Base-by-base conservation (phyloP, 2,329 filamentous ascomycete species). In the Fusarium hostae region DNA sequence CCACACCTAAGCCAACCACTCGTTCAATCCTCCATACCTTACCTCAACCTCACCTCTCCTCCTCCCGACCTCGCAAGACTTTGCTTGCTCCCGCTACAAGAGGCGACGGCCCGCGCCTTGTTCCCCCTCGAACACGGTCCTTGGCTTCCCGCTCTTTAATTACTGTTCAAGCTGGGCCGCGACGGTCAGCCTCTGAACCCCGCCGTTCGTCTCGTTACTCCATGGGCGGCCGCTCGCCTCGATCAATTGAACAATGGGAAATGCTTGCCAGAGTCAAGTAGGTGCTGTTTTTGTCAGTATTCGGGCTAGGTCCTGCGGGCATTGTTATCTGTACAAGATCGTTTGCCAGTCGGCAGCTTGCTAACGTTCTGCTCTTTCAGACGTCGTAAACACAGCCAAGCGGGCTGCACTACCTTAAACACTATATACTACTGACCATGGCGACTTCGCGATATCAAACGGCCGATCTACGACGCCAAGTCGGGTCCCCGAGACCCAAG, bases 401-500 rank as follows among this genome's bases (percentile, higher is more conserved):
- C 80, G 76, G 79, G 76, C 78, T 75, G 75, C 63, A 70, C 55
- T 68, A 66, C 71, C 63, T 64, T 68, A 71, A 75, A 65, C 70
- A 77, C 68, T 73, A 68, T 73, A 66, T 74, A 75, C 63, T 71
- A 75, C 63, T 78, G 74, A 82, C 74, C 75, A 86, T 86, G 84
- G 82, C 84, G 74, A 81, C 84, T 60, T 82, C 84, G 76, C 83
- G 84, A 75, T 85, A 84, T 75, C 79, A 81, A 66, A 74, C 81
- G 67, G 79, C 81, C 77, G 85, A 87, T 77, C 80, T 86, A 70
- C 84, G 85, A 76, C 84, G 85, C 64, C 85, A 86, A 75, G 84
- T 87, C 71, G 86, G 86, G 71, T 89, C 87, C 65, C 87, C 87
- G 41, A 84, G 86, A 79, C 85, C 86, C 32, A 89, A 88, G 78